These are phyloP conservation scores for Ploettnerulaceae sp. DNA, from an alignment of 2,329 filamentous ascomycete genomes.

Conservation along the genomic window DNA sequence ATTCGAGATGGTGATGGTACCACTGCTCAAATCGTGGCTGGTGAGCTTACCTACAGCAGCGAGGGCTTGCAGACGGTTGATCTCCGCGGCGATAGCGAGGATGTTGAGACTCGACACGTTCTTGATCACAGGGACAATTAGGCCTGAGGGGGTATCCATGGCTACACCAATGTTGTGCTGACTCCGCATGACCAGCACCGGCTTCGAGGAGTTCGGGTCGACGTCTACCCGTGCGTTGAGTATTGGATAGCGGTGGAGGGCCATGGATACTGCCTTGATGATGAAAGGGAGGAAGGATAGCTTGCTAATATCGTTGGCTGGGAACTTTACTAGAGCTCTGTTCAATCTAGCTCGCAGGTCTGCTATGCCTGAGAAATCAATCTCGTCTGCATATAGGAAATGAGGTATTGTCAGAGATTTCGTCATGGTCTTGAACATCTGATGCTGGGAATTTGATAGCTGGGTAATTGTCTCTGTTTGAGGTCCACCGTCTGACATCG, in stretches of 20 bases:
- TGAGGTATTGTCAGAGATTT: constrained; percentile 86
- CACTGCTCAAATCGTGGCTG: constrained; percentile 71
- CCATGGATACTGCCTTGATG: constrained; percentile 88
- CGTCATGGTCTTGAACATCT: constrained; percentile 99
- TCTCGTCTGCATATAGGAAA: constrained; percentile 89
- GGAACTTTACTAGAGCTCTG: constrained; percentile 44
- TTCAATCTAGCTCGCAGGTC: constrained; percentile 72
- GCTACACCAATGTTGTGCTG: constrained; percentile 95
- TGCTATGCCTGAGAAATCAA: constrained; percentile 74
- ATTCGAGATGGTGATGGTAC: constrained; percentile 94
- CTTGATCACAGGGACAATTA: constrained; percentile 88
- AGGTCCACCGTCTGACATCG: constrained; percentile 23
- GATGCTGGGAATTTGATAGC: constrained; percentile 74
- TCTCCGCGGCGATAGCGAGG: constrained; percentile 69
- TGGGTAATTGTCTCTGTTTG: constrained; percentile 65
- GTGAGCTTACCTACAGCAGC: constrained; percentile 72
- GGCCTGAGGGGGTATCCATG: constrained; percentile 84
- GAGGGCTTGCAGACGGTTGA: constrained; percentile 66
- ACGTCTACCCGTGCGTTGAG: constrained; percentile 81
- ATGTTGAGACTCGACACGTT: constrained; percentile 76
- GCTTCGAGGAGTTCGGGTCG: constrained; percentile 52
- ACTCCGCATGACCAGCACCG: constrained; percentile 69
- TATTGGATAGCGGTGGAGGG: constrained; percentile 74
- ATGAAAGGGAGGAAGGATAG: constrained; percentile 92
- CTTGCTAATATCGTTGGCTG: constrained; percentile 48